Base-by-base conservation (phyloP, 345 rosid species). In the Melaleuca alternifolia region DNA sequence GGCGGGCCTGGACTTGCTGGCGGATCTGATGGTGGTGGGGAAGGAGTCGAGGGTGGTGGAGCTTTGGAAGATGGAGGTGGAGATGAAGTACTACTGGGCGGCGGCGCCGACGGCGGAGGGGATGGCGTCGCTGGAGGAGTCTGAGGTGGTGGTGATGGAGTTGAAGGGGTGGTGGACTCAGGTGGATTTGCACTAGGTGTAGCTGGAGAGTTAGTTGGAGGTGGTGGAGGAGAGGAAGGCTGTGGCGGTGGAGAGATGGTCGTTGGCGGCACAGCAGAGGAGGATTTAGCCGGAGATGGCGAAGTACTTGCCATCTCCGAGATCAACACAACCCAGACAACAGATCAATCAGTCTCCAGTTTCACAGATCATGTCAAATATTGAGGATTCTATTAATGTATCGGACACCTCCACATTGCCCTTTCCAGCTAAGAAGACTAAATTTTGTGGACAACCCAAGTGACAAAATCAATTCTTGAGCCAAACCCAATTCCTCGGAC, bases 271-370 rank as follows among this genome's bases (percentile, higher is more conserved):
- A 86, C 91, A 62, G 89, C 90, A 75, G 91, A n/a, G 79, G 95
- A 93, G 51, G 96, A 54, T 56, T 91, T 79, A 87, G 85, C 82
- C 53, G 98, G 95, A 75, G 98, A 33, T 84, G 94, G 95, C 44
- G 91, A 88, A 10, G 91, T 85, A 76, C 95, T 85, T 54, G 98
- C 92, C 99, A 97, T 97, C 90, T 62, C 77, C 11, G 59, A 59
- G 56, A 77, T 86, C 82, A 10, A 79, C 62, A 10, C 82, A 50
- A 56, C 81, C 50, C 28, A 57, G 57, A 50, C 33, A 37, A 44
- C 84, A 52, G 75, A 85, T 87, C 81, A 37, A 48, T 37, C 48
- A 13, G 50, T 84, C 50, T 52, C 20, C 33, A 85, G 54, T 33
- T 81, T 11, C 84, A 37, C 75, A 77, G 51, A 61, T 57, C 81